Base-by-base conservation (phyloP, 192 early-diverging fungal genomes). In the Diversispora eburnea region DNA sequence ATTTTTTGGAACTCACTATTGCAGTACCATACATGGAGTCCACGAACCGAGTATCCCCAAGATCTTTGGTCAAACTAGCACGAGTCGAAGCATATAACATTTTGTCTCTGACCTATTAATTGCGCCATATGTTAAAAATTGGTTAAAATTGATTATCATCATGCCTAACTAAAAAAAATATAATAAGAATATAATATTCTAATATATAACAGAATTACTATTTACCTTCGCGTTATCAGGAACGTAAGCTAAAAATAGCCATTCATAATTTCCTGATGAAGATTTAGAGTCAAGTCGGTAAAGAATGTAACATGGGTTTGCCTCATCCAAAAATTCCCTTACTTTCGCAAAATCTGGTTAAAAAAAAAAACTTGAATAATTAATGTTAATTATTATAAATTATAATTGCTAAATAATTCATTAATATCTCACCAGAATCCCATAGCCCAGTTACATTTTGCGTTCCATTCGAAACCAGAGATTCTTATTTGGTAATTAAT, bases 41-140 rank as follows among this genome's bases (percentile, higher is more conserved):
- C 8, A 84, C 85, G 81, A 96, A 95, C 39, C 86, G 83, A 54
- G 87, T 84, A 43, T 92, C 92, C 19, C 96, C 96, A 43, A 96
- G 81, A 3, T 90, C 86, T 78, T 90, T 93, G 17, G 85, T 81
- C 64, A 97, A 77, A 6, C 92, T 88, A 8, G 91, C 90, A 67
- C 91, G 88, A 22, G 92, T 89, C 6, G 95, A 88, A 10, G 97
- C 94, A 74, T 96, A 95, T 47, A 99, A 83, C 95, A 97, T 99
- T 79, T 98, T 97, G 65, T 93, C 90, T 25, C 95, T 85, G 41
- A 97, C 77, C n/a, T 76, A n/a, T n/a, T n/a, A n/a, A n/a, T n/a
- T n/a, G n/a, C n/a, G n/a, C n/a, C n/a, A n/a, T n/a, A n/a, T n/a
- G n/a, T n/a, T n/a, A n/a, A n/a, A n/a, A n/a, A n/a, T n/a, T n/a